Percentiles rank a stretch among this genome's conserved stretches.
Conservation (phyloP, 2,329 filamentous ascomycete genomes). For the Hypoxylon sp. region DNA sequence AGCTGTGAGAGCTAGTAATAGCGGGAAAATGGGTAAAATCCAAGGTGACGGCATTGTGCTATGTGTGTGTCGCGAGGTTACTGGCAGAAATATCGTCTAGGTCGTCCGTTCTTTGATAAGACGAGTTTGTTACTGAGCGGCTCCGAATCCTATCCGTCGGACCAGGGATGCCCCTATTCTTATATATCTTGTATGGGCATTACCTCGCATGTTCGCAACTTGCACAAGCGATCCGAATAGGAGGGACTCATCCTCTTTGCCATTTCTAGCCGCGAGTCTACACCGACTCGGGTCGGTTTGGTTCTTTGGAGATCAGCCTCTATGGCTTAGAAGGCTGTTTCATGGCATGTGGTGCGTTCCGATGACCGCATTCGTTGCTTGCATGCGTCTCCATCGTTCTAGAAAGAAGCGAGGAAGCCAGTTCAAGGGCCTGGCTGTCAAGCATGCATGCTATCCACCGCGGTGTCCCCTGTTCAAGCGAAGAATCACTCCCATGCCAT, state of each 20-base stretch:
- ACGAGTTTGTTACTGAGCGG: background rate
- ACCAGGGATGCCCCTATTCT: slow-evolving; percentile 4
- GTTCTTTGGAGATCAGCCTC: slow-evolving; percentile 1
- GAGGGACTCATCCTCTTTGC: slow-evolving; percentile 5
- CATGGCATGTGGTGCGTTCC: slow-evolving; percentile 11
- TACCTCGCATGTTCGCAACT: background rate
- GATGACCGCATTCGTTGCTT: background rate
- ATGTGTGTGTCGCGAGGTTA: background rate
- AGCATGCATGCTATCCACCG: background rate
- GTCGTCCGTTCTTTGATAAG: background rate
- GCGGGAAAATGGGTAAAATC: slow-evolving; percentile 7
- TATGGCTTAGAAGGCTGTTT: background rate
- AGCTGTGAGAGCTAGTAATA: slow-evolving; percentile 8
- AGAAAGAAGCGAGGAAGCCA: slow-evolving; percentile 6
- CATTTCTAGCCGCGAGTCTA: slow-evolving; percentile 1
- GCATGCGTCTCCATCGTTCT: slow-evolving; percentile 19
- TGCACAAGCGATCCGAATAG: slow-evolving; percentile 3
- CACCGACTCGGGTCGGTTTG: slow-evolving; percentile 17
- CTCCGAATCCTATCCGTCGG: background rate
- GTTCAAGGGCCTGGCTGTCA: slow-evolving; percentile 3
- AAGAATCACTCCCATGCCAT: slow-evolving; percentile 1
- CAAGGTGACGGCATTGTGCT: slow-evolving; percentile 1
- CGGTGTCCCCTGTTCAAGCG: background rate
- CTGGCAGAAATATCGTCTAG: background rate
- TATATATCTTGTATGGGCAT: slow-evolving; percentile 17